These are phyloP conservation scores for Pezicula carpinea DNA, from an alignment of 2,329 filamentous ascomycete genomes.

Conservation along the genomic window DNA sequence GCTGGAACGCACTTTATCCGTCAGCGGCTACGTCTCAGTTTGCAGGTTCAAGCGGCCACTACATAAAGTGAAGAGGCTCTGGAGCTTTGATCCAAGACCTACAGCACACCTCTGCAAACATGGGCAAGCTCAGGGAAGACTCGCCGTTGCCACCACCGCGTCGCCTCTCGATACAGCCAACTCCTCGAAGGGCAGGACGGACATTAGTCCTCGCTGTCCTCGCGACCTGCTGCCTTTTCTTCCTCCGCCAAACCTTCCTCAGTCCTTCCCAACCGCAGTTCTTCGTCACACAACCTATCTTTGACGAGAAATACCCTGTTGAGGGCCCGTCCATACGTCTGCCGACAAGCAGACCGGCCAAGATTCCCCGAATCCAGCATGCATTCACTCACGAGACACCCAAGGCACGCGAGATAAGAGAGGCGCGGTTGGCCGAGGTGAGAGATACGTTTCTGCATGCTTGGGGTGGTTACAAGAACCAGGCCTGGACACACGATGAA, in stretches of 20 bases:
- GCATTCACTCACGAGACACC: conserved; percentile 10
- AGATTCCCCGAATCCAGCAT: conserved; percentile 23
- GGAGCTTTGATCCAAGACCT: conserved; percentile 29
- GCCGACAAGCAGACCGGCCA: conserved; percentile 11
- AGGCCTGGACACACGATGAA: conserved; percentile 85
- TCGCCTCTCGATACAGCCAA: neutral
- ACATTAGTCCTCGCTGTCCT: neutral
- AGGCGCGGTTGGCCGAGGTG: conserved; percentile 15
- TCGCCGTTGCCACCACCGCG: neutral
- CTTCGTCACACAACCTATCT: neutral
- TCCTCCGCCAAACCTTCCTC: neutral
- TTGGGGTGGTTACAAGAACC: conserved; percentile 78
- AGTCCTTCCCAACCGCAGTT: neutral
- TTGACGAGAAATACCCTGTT: conserved; percentile 15
- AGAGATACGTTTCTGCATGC: conserved; percentile 31
- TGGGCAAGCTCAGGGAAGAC: neutral
- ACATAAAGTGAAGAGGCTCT: neutral
- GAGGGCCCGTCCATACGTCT: conserved; percentile 10
- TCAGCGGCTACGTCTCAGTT: too few relatives aligned
- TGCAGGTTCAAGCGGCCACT: neutral
- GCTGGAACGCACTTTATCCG: too few relatives aligned
- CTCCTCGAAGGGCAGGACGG: neutral
- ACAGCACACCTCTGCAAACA: neutral
- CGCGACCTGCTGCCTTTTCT: neutral
- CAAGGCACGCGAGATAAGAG: conserved; percentile 10